Evolutionary conservation across 352 stramenopile species (phyloP).

Genomic region (Pythium aphanidermatum): DNA sequence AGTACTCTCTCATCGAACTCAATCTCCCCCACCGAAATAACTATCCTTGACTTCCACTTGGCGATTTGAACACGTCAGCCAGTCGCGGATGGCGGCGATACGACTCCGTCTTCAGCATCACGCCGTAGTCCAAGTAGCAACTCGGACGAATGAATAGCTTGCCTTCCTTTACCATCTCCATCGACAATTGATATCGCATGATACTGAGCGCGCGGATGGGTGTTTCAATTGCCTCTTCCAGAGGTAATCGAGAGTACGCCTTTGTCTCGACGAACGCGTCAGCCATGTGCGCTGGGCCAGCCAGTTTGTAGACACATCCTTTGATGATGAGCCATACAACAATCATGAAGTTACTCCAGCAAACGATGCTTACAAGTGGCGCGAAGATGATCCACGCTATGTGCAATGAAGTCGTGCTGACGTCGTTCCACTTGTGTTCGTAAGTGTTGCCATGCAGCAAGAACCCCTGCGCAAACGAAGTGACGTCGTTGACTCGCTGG

Average conservation of each 20-base stretch:
- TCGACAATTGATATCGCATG: constrained; percentile 13
- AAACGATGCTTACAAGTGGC: constrained; percentile 8
- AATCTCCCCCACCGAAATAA: too few relatives aligned
- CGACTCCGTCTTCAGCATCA: constrained; percentile 20
- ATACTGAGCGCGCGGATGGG: constrained; percentile 20
- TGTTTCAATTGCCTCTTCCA: constrained; percentile 17
- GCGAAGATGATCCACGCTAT: constrained; percentile 13
- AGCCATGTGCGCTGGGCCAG: too few relatives aligned
- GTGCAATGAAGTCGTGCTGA: background rate
- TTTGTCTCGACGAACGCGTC: too few relatives aligned
- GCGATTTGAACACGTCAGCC: constrained; percentile 1
- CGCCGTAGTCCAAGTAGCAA: constrained; percentile 26
- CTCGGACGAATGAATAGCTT: constrained; percentile 20
- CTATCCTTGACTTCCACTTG: too few relatives aligned
- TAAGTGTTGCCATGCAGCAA: constrained; percentile 13
- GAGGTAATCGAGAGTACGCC: constrained; percentile 15
- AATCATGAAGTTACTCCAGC: background rate
- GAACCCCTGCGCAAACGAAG: constrained; percentile 7
- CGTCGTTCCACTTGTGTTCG: background rate
- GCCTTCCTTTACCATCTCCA: constrained; percentile 21
- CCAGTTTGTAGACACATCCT: background rate
- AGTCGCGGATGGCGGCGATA: background rate
- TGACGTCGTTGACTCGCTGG: constrained; percentile 14
- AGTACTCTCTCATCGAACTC: too few relatives aligned
- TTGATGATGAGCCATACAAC: background rate